A percentile compares a stretch with the other conserved stretches of the same genome.
phyloP scores from a whole-genome alignment of 202 grass and related monocot genomes.

The Bolboschoenoplectus hybrid region DNA sequence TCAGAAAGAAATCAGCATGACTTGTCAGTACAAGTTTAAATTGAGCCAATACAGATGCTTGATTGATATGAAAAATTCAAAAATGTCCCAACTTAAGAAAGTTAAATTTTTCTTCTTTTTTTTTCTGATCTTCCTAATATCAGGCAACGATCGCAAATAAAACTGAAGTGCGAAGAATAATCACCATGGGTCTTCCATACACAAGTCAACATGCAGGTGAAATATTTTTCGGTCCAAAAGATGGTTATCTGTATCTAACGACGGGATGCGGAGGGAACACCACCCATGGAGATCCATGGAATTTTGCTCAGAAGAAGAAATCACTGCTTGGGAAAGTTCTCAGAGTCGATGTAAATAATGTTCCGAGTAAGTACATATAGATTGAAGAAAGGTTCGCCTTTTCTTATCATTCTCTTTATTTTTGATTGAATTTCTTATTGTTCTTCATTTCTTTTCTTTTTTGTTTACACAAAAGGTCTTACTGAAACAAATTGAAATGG shows the following conservation, averaged over 20 bases:
- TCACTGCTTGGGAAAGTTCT: conserved; percentile 76
- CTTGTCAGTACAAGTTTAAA: not conserved
- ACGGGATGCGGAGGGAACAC: conserved; percentile 63
- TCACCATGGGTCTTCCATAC: conserved; percentile 87
- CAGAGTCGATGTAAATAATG: conserved; percentile 63
- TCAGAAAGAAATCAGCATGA: not conserved
- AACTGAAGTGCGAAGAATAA: conserved; percentile 67
- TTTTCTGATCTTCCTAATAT: not conserved
- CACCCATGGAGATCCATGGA: conserved; percentile 68
- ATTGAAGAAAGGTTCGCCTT: not conserved
- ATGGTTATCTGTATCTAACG: conserved; percentile 89
- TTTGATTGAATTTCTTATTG: not conserved
- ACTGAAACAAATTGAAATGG: conserved; percentile 1
- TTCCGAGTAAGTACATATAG: conserved; percentile 48
- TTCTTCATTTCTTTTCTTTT: not conserved
- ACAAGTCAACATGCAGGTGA: conserved; percentile 72
- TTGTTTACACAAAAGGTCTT: not conserved
- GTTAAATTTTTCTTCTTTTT: not conserved
- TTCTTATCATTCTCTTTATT: not conserved
- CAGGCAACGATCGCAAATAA: conserved; percentile 60
- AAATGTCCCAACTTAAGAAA: not conserved
- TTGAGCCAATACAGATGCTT: too few species aligned
- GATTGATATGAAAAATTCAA: too few species aligned
- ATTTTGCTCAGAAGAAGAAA: conserved; percentile 93
- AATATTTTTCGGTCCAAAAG: conserved; percentile 69